Base-by-base conservation (phyloP, 2,329 filamentous ascomycete species). In the Meredithiella fracta region DNA sequence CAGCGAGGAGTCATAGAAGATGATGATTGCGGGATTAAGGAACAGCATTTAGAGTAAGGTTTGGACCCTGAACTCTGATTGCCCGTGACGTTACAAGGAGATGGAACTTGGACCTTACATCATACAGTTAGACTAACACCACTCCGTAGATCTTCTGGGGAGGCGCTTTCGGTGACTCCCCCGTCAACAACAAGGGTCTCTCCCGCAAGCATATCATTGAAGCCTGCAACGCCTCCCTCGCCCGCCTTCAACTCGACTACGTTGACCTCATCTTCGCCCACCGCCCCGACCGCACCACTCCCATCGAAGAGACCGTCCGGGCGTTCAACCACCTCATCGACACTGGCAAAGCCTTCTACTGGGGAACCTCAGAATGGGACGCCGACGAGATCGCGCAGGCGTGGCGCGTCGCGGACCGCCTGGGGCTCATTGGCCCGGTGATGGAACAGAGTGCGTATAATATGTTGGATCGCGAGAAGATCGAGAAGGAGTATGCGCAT, bases 191-290 rank as follows among this genome's bases (percentile, higher is more conserved):
- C 67, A 71, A 72, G 58, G 82, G 82, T 7, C 73, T 86, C 26
- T 82, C 78, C 1, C 73, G 81, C 55, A 86, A 86, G 67, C 82
- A 85, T 67, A 71, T 86, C 55, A 71, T 85, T 59, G 82, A 86
- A 68, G 82, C 80, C 25, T 74, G 80, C 60, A 73, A 79, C 54
- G 71, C 71, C 26, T 77, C 77, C 6, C 72, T 86, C 29, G 68
- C 78, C 63, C 75, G 79, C 26, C 69, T 82, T n/a, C 68, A 70
- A 26, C 70, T 81, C 47, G 70, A 75, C 47, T 82, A 83, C 62
- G 82, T 86, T 40, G 83, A 86, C 63, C 69, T 85, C 44, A 73
- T 86, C 62, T 84, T 82, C 63, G 81, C 82, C 15, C 82, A 86
- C 68, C 75, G 82, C 22, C 78, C 81, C 1, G 83, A 86, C 64